Conservation (phyloP, 75 land plant species). For the Pinus albicaulis region DNA sequence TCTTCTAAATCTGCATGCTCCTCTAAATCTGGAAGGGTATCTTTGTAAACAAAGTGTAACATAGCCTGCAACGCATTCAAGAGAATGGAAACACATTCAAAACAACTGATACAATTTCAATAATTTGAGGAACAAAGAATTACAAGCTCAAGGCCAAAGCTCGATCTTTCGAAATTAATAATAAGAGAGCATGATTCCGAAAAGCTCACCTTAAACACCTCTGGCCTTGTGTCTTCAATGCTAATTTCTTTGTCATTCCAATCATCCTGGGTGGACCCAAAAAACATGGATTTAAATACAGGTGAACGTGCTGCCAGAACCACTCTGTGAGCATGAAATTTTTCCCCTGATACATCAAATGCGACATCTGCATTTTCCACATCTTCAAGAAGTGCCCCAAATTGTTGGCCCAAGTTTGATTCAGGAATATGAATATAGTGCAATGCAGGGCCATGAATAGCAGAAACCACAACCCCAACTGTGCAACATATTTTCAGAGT, state of each 20-base stretch:
- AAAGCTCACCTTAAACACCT: slow-evolving; percentile 30
- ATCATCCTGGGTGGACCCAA: slow-evolving; percentile 36
- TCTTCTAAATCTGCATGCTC: slow-evolving; percentile 38
- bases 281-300: slow-evolving; percentile 47
- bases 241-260: slow-evolving; percentile 20
- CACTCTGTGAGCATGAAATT: slow-evolving; percentile 38
- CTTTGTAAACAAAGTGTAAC: slow-evolving; percentile 73
- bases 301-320: slow-evolving; percentile 53
- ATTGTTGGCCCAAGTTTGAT: slow-evolving; percentile 38
- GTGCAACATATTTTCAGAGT: slow-evolving; percentile 40
- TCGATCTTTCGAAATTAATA: not conserved
- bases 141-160: slow-evolving; percentile 1
- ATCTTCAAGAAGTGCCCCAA: slow-evolving; percentile 38
- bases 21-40: slow-evolving; percentile 57
- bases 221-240: slow-evolving; percentile 33
- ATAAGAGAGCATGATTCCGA: not conserved
- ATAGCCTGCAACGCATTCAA: slow-evolving; percentile 48
- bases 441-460: slow-evolving; percentile 31
- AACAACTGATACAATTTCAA: not conserved
- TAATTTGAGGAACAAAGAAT: not conserved
- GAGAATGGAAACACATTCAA: not conserved
- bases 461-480: slow-evolving; percentile 47
- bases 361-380: slow-evolving; percentile 29
- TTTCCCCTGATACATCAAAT: slow-evolving; percentile 43
- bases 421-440: slow-evolving; percentile 32